Conservation (phyloP, 2,329 filamentous ascomycete species). For the Microdochium nivale region DNA sequence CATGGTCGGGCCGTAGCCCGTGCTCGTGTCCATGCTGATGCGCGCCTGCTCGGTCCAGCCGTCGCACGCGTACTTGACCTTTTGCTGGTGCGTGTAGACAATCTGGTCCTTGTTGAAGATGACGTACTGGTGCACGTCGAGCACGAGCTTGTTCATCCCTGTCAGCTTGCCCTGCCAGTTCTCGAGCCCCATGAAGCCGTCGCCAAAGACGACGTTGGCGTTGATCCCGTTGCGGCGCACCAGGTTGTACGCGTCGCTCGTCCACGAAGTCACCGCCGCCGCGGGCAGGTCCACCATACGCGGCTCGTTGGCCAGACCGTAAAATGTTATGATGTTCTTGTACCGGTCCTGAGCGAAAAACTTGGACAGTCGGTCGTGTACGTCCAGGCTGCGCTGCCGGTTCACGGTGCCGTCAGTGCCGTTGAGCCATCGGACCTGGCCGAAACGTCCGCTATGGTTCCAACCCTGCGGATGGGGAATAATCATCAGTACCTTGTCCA, state of each 20-base stretch:
- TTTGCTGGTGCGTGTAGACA: conserved; percentile 69
- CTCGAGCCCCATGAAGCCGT: conserved; percentile 84
- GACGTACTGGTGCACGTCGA: conserved; percentile 98
- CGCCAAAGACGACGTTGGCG: conserved; percentile 73
- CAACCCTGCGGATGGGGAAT: too few relatives aligned
- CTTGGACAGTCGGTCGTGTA: conserved; percentile 77
- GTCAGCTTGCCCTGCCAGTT: conserved; percentile 86
- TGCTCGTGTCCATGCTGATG: conserved; percentile 60
- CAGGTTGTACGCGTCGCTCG: conserved; percentile 59
- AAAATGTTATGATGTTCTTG: conserved; percentile 84
- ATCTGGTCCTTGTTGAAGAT: conserved; percentile 94
- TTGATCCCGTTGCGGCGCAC: conserved; percentile 70
- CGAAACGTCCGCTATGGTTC: conserved; percentile 88
- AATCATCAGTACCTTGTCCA: too few relatives aligned
- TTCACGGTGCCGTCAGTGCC: conserved; percentile 78
- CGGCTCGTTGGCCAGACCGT: conserved; percentile 91
- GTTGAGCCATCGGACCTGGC: conserved; percentile 78
- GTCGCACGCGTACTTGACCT: conserved; percentile 78
- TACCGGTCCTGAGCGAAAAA: conserved; percentile 95
- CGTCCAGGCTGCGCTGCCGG: conserved; percentile 70
- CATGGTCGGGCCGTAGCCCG: conserved; percentile 86
- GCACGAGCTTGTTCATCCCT: conserved; percentile 61
- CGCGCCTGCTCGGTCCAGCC: conserved; percentile 78
- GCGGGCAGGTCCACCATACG: conserved; percentile 69
- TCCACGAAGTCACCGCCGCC: conserved; percentile 69